Evolutionary conservation across 2,329 filamentous ascomycete genomes (phyloP).

Genomic region (Penicillium sp.): DNA sequence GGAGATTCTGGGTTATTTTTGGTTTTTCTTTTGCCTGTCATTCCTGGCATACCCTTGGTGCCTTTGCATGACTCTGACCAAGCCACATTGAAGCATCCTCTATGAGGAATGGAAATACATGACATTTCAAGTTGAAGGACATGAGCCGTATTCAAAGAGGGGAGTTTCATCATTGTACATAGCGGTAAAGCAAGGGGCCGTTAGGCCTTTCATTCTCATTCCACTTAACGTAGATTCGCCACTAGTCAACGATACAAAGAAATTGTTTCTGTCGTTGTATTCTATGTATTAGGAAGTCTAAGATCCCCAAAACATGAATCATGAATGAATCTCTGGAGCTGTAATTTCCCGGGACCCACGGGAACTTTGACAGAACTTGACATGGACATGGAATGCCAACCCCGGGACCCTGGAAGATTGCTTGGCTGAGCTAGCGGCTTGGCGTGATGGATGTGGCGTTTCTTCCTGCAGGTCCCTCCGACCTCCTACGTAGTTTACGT

Average conservation of each 20-base stretch:
- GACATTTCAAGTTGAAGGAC: neutral
- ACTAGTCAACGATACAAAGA: neutral
- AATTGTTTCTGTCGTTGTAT: no score
- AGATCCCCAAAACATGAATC: neutral
- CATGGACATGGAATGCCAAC: neutral
- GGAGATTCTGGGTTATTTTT: neutral
- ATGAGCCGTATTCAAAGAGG: neutral
- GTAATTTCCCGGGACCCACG: neutral
- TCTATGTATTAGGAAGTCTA: no score
- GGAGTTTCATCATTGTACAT: slow-evolving; percentile 1
- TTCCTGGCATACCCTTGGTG: slow-evolving; percentile 1
- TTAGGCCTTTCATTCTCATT: neutral
- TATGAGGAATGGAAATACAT: neutral
- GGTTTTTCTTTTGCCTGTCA: neutral
- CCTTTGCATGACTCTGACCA: neutral
- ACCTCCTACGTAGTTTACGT: slow-evolving; percentile 2
- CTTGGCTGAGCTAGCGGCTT: slow-evolving; percentile 12
- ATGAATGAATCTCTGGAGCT: neutral
- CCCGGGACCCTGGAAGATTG: slow-evolving; percentile 1
- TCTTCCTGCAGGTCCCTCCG: neutral
- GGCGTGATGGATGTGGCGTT: slow-evolving; percentile 4
- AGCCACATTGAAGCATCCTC: neutral
- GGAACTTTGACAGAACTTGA: no score
- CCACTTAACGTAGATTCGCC: neutral
- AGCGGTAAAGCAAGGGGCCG: slow-evolving; percentile 2